These are phyloP conservation scores for Tolypocladium inflatum DNA, from an alignment of 2,329 filamentous ascomycete species.

Conservation along the genomic window DNA sequence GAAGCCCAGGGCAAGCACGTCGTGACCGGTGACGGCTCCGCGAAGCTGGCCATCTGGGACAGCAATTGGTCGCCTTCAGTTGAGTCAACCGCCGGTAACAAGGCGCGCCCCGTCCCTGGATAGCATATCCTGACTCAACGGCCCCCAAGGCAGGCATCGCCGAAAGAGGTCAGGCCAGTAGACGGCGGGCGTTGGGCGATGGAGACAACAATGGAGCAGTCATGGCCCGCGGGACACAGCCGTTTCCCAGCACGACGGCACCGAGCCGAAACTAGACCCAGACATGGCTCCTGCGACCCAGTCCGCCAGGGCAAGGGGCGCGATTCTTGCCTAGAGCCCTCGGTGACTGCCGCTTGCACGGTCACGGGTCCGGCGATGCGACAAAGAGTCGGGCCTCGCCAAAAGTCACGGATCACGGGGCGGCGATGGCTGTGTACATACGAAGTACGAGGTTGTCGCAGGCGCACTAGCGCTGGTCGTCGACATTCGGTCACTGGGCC, in stretches of 20 bases:
- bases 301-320: neutral
- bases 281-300: neutral
- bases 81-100: neutral
- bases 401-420: neutral
- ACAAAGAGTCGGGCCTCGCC: neutral
- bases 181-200: neutral
- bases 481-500: neutral
- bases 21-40: neutral
- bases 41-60: neutral
- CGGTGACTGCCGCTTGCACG: neutral
- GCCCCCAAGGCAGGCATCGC: neutral
- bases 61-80: neutral
- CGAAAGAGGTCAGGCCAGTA: neutral
- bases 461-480: neutral
- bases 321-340: neutral
- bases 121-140: neutral
- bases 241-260: neutral
- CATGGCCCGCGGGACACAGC: neutral
- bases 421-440: neutral
- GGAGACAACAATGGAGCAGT: neutral
- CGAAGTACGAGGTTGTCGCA: neutral
- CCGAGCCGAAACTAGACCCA: neutral
- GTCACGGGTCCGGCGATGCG: neutral
- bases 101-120: neutral
- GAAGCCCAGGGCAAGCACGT: neutral